Evolutionary conservation across 768 basidiomycete species (phyloP).

Genomic region (Lactarius tabidus): DNA sequence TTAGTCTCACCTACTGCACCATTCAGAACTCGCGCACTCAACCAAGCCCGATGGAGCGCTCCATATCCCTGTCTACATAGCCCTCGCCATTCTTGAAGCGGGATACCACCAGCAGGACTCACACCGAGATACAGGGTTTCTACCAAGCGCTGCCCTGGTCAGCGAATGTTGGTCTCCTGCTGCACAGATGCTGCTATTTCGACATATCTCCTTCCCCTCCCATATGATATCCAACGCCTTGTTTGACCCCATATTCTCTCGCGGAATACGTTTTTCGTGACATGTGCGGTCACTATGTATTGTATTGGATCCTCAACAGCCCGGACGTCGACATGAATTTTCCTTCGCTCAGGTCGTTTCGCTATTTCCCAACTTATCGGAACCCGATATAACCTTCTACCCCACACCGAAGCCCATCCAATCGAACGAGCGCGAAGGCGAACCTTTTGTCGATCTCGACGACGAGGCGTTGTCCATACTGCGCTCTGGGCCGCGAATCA

Average conservation of each 20-base stretch:
- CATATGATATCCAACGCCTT: constrained; percentile 54
- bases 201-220: constrained; percentile 49
- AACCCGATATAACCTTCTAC: constrained; percentile 55
- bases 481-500: constrained; percentile 47
- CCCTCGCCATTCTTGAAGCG: constrained; percentile 58
- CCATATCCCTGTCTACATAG: constrained; percentile 57
- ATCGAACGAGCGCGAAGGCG: constrained; percentile 21
- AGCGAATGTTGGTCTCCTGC: constrained; percentile 60
- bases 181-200: constrained; percentile 63
- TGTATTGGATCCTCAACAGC: constrained; percentile 66
- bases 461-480: constrained; percentile 48
- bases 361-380: constrained; percentile 55
- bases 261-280: constrained; percentile 45
- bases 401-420: constrained; percentile 44
- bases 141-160: constrained; percentile 55
- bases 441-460: constrained; percentile 27
- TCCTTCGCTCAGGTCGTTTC: constrained; percentile 59
- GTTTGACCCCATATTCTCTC: constrained; percentile 46
- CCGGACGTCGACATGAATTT: constrained; percentile 47
- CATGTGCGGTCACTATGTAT: constrained; percentile 54
- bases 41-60: not conserved
- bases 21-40: not conserved
- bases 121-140: constrained; percentile 34
- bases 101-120: constrained; percentile 41
- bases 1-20: not conserved